Conservation (phyloP, 306 rosid genomes). For the Acacia confusa region DNA sequence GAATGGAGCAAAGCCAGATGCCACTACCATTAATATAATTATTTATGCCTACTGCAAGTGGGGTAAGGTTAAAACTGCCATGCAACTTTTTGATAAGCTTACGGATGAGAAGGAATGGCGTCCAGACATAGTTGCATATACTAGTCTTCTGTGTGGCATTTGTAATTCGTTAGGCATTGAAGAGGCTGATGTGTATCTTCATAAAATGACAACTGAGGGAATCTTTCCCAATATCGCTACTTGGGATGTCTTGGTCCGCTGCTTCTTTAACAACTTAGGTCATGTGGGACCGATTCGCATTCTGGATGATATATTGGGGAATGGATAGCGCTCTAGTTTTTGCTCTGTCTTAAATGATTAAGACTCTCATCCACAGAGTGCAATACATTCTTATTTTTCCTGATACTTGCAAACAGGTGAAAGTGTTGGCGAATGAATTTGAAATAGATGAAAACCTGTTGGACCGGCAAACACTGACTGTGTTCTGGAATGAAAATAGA, state of each 20-base stretch:
- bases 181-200: constrained; percentile 65
- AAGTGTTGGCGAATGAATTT: background rate
- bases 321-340: constrained; percentile 30
- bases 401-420: background rate
- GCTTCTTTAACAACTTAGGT: constrained; percentile 71
- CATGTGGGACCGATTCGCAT: constrained; percentile 79
- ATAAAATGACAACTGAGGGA: constrained; percentile 64
- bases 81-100: constrained; percentile 50
- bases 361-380: constrained; percentile 19
- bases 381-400: constrained; percentile 7
- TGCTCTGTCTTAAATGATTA: background rate
- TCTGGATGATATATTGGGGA: constrained; percentile 61
- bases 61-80: constrained; percentile 64
- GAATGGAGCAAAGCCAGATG: constrained; percentile 62
- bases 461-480: background rate
- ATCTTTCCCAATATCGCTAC: constrained; percentile 63
- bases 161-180: constrained; percentile 59
- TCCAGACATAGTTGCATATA: constrained; percentile 69
- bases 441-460: background rate
- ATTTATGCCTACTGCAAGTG: constrained; percentile 58
- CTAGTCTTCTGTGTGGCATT: constrained; percentile 72
- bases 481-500: background rate
- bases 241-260: constrained; percentile 73
- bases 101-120: constrained; percentile 50
- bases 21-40: constrained; percentile 54